Evolutionary conservation across 129 eudicot genomes (phyloP).

Genomic region (Mikania micrantha): DNA sequence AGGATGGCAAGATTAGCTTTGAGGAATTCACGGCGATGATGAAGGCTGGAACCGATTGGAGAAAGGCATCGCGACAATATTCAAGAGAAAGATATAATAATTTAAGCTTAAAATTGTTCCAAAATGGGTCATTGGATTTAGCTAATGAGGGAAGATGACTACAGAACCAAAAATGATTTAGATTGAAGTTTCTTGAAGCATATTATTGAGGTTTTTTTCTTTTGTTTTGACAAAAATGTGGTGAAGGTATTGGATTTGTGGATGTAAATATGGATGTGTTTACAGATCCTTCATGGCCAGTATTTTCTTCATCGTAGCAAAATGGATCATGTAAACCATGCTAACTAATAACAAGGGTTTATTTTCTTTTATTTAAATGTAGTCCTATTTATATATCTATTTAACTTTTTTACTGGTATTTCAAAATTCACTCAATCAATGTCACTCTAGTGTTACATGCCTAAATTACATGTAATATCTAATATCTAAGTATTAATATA

Average conservation of each 20-base stretch:
- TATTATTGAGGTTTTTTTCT: slow-evolving; percentile 1
- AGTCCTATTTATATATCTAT: background rate
- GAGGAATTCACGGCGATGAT: slow-evolving; percentile 91
- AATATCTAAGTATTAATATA: too few species aligned
- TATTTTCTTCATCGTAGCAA: slow-evolving; percentile 16
- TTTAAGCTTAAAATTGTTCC: slow-evolving; percentile 69
- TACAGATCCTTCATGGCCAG: slow-evolving; percentile 25
- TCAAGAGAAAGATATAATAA: slow-evolving; percentile 80
- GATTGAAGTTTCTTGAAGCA: slow-evolving; percentile 10
- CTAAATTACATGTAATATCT: too few species aligned
- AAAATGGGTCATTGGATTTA: slow-evolving; percentile 56
- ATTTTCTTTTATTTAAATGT: background rate
- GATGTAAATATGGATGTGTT: slow-evolving; percentile 34
- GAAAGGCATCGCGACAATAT: slow-evolving; percentile 93
- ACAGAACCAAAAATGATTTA: slow-evolving; percentile 3
- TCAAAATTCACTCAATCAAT: too few species aligned
- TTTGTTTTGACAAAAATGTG: slow-evolving; percentile 15
- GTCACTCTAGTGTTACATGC: too few species aligned
- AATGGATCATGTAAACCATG: slow-evolving; percentile 23
- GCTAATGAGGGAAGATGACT: slow-evolving; percentile 35
- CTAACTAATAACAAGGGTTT: slow-evolving; percentile 20
- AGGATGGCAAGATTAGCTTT: slow-evolving; percentile 87
- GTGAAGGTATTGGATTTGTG: slow-evolving; percentile 25
- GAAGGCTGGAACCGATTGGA: slow-evolving; percentile 98
- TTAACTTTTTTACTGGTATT: too few species aligned